A percentile compares a stretch with the other conserved stretches of the same genome.
phyloP scores from a whole-genome alignment of 805 yeast species.

The Yarrowia divulgata region DNA sequence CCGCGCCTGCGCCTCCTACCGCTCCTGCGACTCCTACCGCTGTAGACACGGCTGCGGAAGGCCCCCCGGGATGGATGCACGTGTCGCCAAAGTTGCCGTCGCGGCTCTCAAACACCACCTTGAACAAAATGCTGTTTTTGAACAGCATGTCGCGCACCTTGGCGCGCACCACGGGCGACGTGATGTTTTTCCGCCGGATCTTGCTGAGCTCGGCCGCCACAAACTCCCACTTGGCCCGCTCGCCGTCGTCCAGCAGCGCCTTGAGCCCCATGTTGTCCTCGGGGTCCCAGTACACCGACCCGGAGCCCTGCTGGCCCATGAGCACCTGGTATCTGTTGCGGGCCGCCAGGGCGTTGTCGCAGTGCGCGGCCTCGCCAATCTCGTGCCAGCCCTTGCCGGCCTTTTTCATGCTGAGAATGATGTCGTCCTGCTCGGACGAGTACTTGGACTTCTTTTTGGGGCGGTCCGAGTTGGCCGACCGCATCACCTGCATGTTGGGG shows the following conservation, averaged over 20 bases:
- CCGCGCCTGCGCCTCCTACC: not conserved
- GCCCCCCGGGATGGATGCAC: conserved; percentile 4
- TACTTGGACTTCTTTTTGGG: conserved; percentile 72
- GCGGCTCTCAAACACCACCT: conserved; percentile 52
- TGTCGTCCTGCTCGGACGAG: conserved; percentile 68
- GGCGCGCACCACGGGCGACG: conserved; percentile 63
- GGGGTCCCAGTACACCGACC: conserved; percentile 66
- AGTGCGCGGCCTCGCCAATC: conserved; percentile 69
- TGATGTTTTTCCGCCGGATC: conserved; percentile 57
- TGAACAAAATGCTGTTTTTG: conserved; percentile 63
- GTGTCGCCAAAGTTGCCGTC: conserved; percentile 29
- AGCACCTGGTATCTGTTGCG: conserved; percentile 79
- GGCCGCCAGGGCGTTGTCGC: conserved; percentile 74
- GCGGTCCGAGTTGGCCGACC: conserved; percentile 55
- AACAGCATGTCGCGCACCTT: conserved; percentile 61
- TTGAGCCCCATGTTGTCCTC: conserved; percentile 63
- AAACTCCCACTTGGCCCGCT: conserved; percentile 70
- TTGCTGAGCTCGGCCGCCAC: conserved; percentile 68
- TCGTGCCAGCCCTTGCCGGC: conserved; percentile 76
- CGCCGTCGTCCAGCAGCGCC: conserved; percentile 69
- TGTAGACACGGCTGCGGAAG: not conserved
- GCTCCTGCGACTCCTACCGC: not conserved
- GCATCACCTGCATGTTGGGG: conserved; percentile 55
- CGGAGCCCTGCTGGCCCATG: conserved; percentile 84
- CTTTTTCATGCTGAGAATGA: conserved; percentile 66